These are phyloP conservation scores for Trametopsis cervina DNA, from an alignment of 768 basidiomycete genomes.

Conservation along the genomic window DNA sequence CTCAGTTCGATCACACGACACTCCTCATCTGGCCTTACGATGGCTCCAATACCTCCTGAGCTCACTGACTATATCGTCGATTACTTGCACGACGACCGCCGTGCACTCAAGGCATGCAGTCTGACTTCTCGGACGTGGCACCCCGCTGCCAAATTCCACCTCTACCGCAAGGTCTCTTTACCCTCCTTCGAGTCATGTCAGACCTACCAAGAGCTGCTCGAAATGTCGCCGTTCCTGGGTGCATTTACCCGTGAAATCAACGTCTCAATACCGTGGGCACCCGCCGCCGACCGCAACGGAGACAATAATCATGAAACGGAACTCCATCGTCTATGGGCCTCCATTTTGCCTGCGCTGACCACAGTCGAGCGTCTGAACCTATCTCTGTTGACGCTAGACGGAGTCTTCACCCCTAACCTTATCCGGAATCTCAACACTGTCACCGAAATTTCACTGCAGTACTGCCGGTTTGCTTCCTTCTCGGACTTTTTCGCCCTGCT, in stretches of 20 bases:
- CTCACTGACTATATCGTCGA: constrained; percentile 28
- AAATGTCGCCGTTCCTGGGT: constrained; percentile 14
- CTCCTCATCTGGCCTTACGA: too few species aligned
- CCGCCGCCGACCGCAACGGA: not conserved
- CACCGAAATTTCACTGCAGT: constrained; percentile 16
- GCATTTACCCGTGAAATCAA: constrained; percentile 17
- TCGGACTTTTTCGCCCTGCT: constrained; percentile 19
- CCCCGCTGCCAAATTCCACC: constrained; percentile 24
- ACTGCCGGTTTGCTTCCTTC: constrained; percentile 21
- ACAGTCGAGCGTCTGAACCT: constrained; percentile 4
- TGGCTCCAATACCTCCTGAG: constrained; percentile 28
- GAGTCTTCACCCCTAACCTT: not conserved
- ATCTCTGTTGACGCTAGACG: not conserved
- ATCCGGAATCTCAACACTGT: constrained; percentile 9
- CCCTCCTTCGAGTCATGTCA: constrained; percentile 4
- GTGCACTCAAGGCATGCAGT: constrained; percentile 18
- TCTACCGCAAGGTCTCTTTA: constrained; percentile 18
- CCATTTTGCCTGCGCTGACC: constrained; percentile 4
- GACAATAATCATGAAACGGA: not conserved
- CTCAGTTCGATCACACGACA: too few species aligned
- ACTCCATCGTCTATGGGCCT: not conserved
- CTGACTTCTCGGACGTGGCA: constrained; percentile 23
- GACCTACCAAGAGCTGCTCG: constrained; percentile 16
- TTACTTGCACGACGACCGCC: constrained; percentile 24
- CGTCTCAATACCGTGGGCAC: constrained; percentile 1